Evolutionary conservation across 768 basidiomycete species (phyloP), one percentile per base, ranked within the genome.

Genomic region (Lyophyllum shimeji): DNA sequence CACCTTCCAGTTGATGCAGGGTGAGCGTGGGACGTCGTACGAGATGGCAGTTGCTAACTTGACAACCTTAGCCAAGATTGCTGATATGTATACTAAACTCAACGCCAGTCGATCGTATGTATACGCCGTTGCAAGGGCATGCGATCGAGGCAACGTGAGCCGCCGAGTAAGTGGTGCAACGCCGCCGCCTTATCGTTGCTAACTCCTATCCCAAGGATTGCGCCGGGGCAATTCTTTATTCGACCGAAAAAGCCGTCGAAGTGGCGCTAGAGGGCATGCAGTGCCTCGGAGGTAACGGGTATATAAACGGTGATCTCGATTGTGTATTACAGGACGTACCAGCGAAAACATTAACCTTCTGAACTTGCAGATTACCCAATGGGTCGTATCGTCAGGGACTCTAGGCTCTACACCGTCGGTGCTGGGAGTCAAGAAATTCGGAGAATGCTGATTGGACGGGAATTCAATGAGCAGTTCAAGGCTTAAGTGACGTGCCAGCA

Each of bases 351-450:
- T 50, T 48, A 24, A 29, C 42, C 7, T 52, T 42, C 34, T 44
- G 20, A 29, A 31, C 31, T 46, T 46, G 27, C 63, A 95, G 95
- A 98, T 61, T 98, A 95, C 64, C 91, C 93, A 3, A 82, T 87
- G 62, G 95, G 93, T 15, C 86, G 95, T 29, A 83, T 95, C 62
- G 74, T 97, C 44, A 82, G 95, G 46, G 95, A 98, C 67, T 82
- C 95, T 15, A 77, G 93, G 61, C 72, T 98, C 42, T 98, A 97
- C 69, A 86, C 91, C 23, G 94, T 98, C 56, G 95, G 95, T 24
- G 95, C 95, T n/a, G 95, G 95, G 17, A 95, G 95, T 21, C 95
- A 97, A 69, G 95, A 96, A 76, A 95, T 97, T 52, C 76, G 95
- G 61, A 80, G 95, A 55, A 95, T 95, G 93, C 73, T 96, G 56